These are phyloP conservation scores for Globisporangium ultimum DNA, from an alignment of 352 stramenopile genomes.

Conservation along the genomic window DNA sequence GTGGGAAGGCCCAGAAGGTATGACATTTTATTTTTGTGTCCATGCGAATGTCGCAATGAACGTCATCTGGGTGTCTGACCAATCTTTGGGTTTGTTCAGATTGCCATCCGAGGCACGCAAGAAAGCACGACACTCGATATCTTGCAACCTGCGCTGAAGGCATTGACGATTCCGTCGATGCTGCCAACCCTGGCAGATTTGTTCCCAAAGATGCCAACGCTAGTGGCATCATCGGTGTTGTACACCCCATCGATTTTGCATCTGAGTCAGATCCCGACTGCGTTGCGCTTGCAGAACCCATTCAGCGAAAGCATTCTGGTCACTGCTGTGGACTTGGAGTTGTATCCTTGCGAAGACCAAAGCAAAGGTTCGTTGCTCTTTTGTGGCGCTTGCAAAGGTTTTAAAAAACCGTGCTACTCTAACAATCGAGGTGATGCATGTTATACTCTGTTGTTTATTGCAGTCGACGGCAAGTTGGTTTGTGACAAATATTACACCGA, in stretches of 20 bases:
- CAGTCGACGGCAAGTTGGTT: slow-evolving; percentile 37
- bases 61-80: too few relatives aligned
- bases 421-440: too few relatives aligned
- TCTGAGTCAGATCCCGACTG: slow-evolving; percentile 60
- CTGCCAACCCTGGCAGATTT: slow-evolving; percentile 57
- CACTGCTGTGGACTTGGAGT: slow-evolving; percentile 51
- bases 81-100: slow-evolving; percentile 24
- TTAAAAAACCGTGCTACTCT: neutral
- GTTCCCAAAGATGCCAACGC: slow-evolving; percentile 63
- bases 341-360: slow-evolving; percentile 78
- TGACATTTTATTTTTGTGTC: slow-evolving; percentile 2
- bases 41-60: neutral
- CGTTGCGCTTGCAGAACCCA: slow-evolving; percentile 72
- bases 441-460: neutral
- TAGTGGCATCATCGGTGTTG: slow-evolving; percentile 73
- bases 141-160: slow-evolving; percentile 53
- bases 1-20: slow-evolving; percentile 63
- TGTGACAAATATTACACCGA: slow-evolving; percentile 71
- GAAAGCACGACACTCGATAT: slow-evolving; percentile 58
- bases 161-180: slow-evolving; percentile 50
- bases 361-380: slow-evolving; percentile 29
- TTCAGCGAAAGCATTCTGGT: slow-evolving; percentile 81
- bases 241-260: slow-evolving; percentile 77
- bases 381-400: neutral
- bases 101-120: slow-evolving; percentile 55